Evolutionary conservation across 75 land plant species (phyloP).

Genomic region (Sequoiadendron giganteum): DNA sequence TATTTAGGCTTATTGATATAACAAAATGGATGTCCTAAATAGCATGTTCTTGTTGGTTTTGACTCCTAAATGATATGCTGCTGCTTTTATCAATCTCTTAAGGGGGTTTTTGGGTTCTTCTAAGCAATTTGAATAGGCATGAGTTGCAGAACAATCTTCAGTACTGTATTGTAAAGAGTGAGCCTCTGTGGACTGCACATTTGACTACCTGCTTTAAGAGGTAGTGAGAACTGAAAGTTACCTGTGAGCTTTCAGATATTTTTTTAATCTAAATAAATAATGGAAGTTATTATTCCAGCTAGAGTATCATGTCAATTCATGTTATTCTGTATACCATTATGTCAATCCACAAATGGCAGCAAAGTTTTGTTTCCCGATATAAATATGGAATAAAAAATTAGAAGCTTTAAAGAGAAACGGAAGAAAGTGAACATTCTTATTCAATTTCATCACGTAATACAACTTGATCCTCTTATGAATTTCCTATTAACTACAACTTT

Average conservation of each 20-base stretch:
- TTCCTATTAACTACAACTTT: not conserved
- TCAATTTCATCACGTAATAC: not conserved
- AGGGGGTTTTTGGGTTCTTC: not conserved
- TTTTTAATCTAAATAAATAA: not conserved
- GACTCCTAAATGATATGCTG: not conserved
- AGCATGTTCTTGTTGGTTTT: not conserved
- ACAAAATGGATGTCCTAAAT: not conserved
- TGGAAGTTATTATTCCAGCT: not conserved
- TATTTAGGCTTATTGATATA: not conserved
- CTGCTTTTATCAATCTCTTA: not conserved
- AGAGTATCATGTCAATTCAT: not conserved
- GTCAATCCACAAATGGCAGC: not conserved
- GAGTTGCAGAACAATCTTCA: not conserved
- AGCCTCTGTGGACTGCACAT: not conserved
- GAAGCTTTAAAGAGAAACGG: not conserved
- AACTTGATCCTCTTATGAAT: not conserved
- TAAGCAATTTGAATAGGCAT: not conserved
- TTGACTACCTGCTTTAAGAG: not conserved
- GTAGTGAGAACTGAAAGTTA: not conserved
- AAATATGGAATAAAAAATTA: too few relatives aligned
- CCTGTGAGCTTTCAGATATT: not conserved
- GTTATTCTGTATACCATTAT: not conserved
- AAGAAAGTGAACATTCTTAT: not conserved
- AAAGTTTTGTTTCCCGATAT: not conserved
- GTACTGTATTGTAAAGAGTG: not conserved